phyloP scores from a whole-genome alignment of 306 rosid species.

The Citrullus colocynthis region DNA sequence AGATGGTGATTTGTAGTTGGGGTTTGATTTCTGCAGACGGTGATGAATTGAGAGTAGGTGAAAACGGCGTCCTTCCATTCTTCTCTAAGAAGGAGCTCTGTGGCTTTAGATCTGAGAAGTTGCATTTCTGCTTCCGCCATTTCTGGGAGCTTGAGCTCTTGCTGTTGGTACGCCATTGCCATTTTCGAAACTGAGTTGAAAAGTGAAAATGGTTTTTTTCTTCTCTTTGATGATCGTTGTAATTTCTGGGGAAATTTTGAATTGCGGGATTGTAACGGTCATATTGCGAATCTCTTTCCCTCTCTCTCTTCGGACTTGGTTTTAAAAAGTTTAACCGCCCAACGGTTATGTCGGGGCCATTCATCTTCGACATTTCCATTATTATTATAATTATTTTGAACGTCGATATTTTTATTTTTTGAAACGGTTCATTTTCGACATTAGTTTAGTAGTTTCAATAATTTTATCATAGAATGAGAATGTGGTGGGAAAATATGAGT shows the following conservation, averaged over 20 bases:
- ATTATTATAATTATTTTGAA: no score
- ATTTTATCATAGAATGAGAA: background rate
- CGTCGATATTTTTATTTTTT: no score
- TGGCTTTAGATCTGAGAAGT: slow-evolving; percentile 68
- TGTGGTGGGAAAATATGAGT: no score
- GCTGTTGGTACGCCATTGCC: background rate
- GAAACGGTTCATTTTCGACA: background rate
- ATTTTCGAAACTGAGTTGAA: background rate
- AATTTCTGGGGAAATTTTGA: background rate
- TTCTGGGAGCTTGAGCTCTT: background rate
- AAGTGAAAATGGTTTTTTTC: background rate
- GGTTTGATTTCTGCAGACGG: slow-evolving; percentile 33
- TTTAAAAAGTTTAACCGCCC: background rate
- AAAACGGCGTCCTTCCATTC: slow-evolving; percentile 56
- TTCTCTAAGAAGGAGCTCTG: slow-evolving; percentile 70
- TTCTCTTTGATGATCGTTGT: background rate
- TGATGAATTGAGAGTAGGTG: slow-evolving; percentile 49
- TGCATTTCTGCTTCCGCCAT: slow-evolving; percentile 47
- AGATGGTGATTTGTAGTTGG: slow-evolving; percentile 9
- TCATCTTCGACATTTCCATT: no score
- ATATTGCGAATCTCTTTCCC: background rate
- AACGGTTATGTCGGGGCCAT: background rate
- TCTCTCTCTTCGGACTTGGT: background rate
- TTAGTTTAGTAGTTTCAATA: background rate
- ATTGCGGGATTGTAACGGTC: slow-evolving; percentile 24